Percentiles rank a stretch among this genome's conserved stretches.
Evolutionary conservation across 805 yeast species (phyloP).

Genomic region (Dipodascus geniculatus): DNA sequence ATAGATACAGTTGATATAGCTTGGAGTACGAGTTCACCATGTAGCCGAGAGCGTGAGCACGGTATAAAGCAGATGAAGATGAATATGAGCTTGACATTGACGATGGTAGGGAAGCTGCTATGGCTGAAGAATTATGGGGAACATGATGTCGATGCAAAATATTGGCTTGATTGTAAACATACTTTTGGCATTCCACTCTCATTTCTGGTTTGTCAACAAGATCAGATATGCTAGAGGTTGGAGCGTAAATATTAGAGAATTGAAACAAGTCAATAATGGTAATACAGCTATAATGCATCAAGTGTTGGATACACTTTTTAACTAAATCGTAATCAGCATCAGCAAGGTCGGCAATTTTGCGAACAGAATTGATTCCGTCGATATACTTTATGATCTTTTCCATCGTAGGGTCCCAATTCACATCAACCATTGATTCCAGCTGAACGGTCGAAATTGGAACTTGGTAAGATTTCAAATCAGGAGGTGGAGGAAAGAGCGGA

Average conservation of each 20-base stretch:
- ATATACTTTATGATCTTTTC: constrained; percentile 73
- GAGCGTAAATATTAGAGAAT: constrained; percentile 78
- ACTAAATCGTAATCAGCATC: constrained; percentile 71
- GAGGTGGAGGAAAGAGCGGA: constrained; percentile 76
- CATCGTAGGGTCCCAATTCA: constrained; percentile 97
- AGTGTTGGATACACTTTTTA: constrained; percentile 78
- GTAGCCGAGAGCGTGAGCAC: neutral
- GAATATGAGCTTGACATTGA: constrained; percentile 10
- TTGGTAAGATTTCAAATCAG: constrained; percentile 62
- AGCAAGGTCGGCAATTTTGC: constrained; percentile 64
- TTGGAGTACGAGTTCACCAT: constrained; percentile 42
- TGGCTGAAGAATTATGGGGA: constrained; percentile 4
- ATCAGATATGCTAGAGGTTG: constrained; percentile 62
- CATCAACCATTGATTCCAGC: constrained; percentile 61
- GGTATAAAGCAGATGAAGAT: constrained; percentile 17
- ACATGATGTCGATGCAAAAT: neutral
- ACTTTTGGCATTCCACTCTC: constrained; percentile 77
- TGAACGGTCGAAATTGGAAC: constrained; percentile 89
- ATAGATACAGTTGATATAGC: constrained; percentile 62
- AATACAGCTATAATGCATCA: constrained; percentile 81
- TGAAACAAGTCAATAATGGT: constrained; percentile 80
- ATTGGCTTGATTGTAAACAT: constrained; percentile 37
- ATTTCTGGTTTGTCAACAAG: constrained; percentile 54
- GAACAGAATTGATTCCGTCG: constrained; percentile 77
- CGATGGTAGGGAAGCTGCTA: neutral